Evolutionary conservation across 2,329 filamentous ascomycete species (phyloP).

Genomic region (Xylariaceae sp.): DNA sequence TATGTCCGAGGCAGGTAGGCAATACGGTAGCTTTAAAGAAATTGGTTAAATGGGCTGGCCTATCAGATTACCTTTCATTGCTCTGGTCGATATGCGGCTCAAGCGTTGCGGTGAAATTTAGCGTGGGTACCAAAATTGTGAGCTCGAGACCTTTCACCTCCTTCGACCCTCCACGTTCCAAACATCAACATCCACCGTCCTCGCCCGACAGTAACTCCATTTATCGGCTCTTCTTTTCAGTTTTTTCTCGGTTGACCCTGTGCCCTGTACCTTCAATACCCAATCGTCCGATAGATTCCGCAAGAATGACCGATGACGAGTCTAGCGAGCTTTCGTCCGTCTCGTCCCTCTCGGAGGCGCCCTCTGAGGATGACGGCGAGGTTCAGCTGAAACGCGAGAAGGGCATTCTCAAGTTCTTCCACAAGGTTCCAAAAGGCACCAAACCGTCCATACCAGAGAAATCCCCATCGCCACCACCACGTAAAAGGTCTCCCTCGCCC

Average conservation of each 20-base stretch:
- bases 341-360: constrained; percentile 38
- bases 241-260: too few relatives aligned
- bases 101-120: constrained; percentile 29
- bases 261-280: neutral
- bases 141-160: constrained; percentile 21
- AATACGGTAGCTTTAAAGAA: constrained; percentile 22
- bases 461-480: constrained; percentile 59
- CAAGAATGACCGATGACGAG: constrained; percentile 54
- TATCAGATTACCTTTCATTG: constrained; percentile 27
- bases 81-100: constrained; percentile 29
- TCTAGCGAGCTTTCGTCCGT: constrained; percentile 58
- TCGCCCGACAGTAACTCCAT: too few relatives aligned
- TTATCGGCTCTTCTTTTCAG: too few relatives aligned
- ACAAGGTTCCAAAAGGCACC: constrained; percentile 46
- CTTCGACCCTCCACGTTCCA: constrained; percentile 26
- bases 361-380: constrained; percentile 49
- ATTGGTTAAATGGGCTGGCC: constrained; percentile 21
- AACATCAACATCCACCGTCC: constrained; percentile 13
- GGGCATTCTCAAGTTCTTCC: constrained; percentile 64
- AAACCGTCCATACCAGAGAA: constrained; percentile 40
- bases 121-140: constrained; percentile 30
- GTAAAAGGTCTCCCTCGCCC: constrained; percentile 80
- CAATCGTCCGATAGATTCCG: neutral
- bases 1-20: neutral
- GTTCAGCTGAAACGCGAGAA: constrained; percentile 45